Evolutionary conservation across 768 basidiomycete genomes (phyloP).

Genomic region (Pleurotus djamor): DNA sequence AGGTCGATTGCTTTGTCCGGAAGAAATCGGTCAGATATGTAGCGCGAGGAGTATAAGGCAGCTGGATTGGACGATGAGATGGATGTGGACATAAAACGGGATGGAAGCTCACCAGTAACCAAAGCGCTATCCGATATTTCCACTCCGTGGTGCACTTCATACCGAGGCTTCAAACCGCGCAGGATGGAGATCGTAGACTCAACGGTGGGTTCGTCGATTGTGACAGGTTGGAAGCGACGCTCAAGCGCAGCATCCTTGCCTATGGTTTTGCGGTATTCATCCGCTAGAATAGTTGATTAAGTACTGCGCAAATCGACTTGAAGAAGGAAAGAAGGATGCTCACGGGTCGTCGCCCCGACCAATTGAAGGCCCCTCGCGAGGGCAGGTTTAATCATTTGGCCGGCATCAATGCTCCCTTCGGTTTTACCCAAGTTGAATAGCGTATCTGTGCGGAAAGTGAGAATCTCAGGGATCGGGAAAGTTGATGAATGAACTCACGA

Average conservation of each 20-base stretch:
- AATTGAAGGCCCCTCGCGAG: constrained; percentile 85
- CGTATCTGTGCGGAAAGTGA: constrained; percentile 43
- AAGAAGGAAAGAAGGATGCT: constrained; percentile 20
- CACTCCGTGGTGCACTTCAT: constrained; percentile 93
- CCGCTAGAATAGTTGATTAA: constrained; percentile 39
- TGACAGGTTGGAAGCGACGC: constrained; percentile 87
- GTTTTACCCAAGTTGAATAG: constrained; percentile 89
- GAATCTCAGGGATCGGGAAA: neutral
- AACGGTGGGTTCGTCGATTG: constrained; percentile 86
- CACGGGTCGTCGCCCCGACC: constrained; percentile 89
- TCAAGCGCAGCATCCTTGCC: constrained; percentile 91
- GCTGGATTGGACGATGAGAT: constrained; percentile 36
- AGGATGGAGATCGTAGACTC: constrained; percentile 85
- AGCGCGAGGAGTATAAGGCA: constrained; percentile 80
- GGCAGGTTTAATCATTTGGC: constrained; percentile 92
- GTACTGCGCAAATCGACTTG: neutral
- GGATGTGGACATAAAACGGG: neutral
- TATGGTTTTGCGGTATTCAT: constrained; percentile 90
- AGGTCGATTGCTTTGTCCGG: constrained; percentile 93
- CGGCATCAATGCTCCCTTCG: constrained; percentile 90
- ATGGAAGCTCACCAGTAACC: constrained; percentile 63
- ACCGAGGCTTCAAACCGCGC: constrained; percentile 78
- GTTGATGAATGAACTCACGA: constrained; percentile 47
- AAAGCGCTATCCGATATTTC: constrained; percentile 87
- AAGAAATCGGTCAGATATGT: constrained; percentile 84